Base-by-base conservation (phyloP, 2,329 filamentous ascomycete species). In the Pseudogymnoascus sp. region DNA sequence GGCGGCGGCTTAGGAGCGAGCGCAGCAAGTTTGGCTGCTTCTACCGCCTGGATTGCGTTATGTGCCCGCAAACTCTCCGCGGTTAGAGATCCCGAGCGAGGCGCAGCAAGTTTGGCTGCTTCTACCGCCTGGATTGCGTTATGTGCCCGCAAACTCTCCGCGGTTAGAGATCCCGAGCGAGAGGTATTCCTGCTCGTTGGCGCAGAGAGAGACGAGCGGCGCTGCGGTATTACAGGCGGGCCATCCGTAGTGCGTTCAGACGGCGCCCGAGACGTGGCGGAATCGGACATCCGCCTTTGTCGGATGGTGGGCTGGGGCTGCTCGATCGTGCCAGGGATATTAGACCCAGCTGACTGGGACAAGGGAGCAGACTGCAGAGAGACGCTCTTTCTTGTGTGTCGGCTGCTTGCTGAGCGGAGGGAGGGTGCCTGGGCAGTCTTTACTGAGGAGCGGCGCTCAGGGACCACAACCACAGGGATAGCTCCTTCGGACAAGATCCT, bases 391-490 rank as follows among this genome's bases (percentile, higher is more conserved):
- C 78, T 74, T 66, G 77, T 81, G 1, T 82, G 82, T 54, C 75
- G 78, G 67, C 84, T 87, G 64, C 81, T 85, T n/a, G 79, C 82
- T 17, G 84, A 86, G 61, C 83, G 79, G 13, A 86, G 72, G 1
- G 84, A 86, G 3, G 80, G 81, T 33, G 82, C 75, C 47, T 69
- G 75, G 36, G 75, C 77, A 6, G 80, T 77, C 63, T 79, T 80
- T 9, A 77, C 72, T 17, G 71, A 72, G 15, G 83, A 81, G 13
- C 72, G 75, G 13, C 84, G 81, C 61, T 82, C 80, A 5, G 84
- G 84, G 59, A 87, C 80, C 17, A 87, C 77, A 5, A 86, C 78
- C 6, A 87, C 84, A 1, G 84, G 84, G 8, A 87, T 84, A 2
- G 76, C 83, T 6, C 84, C 84, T 60, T 73, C 81, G 65, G 81